phyloP scores from a whole-genome alignment of 176 grass and related monocot species.

The Oryza meyeriana region DNA sequence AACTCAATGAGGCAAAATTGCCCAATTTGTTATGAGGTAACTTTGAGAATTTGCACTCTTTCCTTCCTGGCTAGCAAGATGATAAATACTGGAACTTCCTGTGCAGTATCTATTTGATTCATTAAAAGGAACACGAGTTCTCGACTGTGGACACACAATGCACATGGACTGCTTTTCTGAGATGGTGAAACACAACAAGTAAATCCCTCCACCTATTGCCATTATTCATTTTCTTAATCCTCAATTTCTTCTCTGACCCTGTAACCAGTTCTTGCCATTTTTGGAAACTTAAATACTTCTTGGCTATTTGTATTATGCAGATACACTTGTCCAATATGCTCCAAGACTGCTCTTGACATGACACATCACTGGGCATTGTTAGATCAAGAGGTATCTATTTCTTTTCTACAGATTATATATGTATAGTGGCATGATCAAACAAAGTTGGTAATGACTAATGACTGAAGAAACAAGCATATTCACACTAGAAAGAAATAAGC shows the following conservation, averaged over 20 bases:
- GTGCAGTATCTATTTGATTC: constrained; percentile 99
- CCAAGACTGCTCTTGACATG: constrained; percentile 66
- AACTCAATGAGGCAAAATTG: constrained; percentile 97
- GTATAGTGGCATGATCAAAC: not conserved
- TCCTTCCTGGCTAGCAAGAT: constrained; percentile 6
- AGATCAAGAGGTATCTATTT: constrained; percentile 78
- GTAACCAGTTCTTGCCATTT: constrained; percentile 37
- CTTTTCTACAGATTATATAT: not conserved
- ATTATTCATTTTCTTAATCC: not conserved
- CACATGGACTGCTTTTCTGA: constrained; percentile 74
- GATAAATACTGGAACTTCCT: constrained; percentile 26
- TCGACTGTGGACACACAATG: constrained; percentile 92
- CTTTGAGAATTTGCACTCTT: constrained; percentile 11
- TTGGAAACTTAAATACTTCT: constrained; percentile 13
- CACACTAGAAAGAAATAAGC: not conserved
- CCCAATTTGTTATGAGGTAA: constrained; percentile 95
- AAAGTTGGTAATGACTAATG: not conserved
- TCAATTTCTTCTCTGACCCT: constrained; percentile 13
- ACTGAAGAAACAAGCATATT: constrained; percentile 11
- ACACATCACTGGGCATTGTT: constrained; percentile 51
- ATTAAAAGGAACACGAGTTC: constrained; percentile 76
- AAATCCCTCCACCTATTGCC: constrained; percentile 25
- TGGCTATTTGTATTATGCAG: constrained; percentile 52
- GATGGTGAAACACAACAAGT: constrained; percentile 79
- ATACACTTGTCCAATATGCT: constrained; percentile 94